A percentile compares a stretch with the other conserved stretches of the same genome.
Conservation (phyloP, 2,329 filamentous ascomycete genomes). For the Phyllosticta ampelicida region DNA sequence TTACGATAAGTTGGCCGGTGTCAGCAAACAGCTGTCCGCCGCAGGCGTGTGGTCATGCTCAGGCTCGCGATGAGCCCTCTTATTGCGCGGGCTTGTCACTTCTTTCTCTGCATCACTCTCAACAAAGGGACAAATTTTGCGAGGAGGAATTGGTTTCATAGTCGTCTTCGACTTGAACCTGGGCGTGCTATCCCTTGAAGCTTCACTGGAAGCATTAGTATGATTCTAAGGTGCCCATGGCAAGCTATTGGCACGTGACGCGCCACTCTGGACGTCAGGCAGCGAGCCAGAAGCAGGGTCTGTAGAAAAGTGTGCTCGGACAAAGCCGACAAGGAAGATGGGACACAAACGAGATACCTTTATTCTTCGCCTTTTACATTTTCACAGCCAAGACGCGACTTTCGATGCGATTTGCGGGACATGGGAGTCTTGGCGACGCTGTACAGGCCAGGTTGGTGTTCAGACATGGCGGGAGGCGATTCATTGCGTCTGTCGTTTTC, state of each 20-base stretch:
- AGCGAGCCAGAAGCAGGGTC: background rate
- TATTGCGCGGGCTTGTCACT: background rate
- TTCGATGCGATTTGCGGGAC: conserved; percentile 1
- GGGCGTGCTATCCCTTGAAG: background rate
- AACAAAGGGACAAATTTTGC: no score
- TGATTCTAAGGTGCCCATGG: no score
- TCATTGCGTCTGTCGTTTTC: background rate
- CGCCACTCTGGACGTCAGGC: no score
- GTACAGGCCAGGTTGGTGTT: background rate
- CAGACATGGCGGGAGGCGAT: background rate
- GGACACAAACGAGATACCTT: background rate
- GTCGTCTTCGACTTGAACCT: no score
- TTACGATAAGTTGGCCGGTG: background rate
- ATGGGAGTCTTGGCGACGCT: background rate
- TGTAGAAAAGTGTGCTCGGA: background rate
- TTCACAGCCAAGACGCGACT: background rate
- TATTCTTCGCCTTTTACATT: conserved; percentile 8
- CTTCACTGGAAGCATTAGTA: no score
- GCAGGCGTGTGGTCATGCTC: background rate
- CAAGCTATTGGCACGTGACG: background rate
- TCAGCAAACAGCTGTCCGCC: background rate
- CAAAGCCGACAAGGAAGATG: no score
- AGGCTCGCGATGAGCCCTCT: background rate
- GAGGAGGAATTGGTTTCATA: no score
- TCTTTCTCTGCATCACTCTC: no score